These are phyloP conservation scores for Gryganskiella cystojenkinii DNA, from an alignment of 192 early-diverging fungal species.

Conservation along the genomic window DNA sequence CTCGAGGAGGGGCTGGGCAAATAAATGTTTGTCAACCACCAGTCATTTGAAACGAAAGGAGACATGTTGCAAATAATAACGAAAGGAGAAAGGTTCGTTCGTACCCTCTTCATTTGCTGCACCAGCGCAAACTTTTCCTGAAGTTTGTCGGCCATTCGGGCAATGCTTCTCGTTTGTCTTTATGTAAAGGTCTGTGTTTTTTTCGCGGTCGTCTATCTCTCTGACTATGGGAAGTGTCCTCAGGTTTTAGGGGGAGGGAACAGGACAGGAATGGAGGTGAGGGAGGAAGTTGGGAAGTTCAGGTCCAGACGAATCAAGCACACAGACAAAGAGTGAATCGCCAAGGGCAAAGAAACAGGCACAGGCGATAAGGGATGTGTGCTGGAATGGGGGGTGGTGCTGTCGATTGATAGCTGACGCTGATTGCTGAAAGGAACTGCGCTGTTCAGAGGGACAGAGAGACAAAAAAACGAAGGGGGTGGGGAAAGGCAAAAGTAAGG, in stretches of 20 bases:
- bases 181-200: no score
- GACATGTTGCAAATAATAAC: neutral
- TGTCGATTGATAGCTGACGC: no score
- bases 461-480: neutral
- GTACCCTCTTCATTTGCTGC: conserved; percentile 52
- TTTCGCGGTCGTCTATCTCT: neutral
- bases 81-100: neutral
- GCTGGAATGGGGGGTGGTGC: no score
- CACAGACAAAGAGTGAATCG: neutral
- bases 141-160: conserved; percentile 43
- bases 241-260: no score
- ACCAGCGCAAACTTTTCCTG: conserved; percentile 51
- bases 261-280: neutral
- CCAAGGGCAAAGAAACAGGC: neutral
- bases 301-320: neutral
- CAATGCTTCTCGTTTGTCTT: no score
- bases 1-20: neutral
- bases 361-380: no score
- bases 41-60: neutral
- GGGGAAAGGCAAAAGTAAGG: neutral
- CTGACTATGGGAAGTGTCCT: no score
- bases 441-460: neutral
- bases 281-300: neutral
- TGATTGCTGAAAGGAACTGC: no score
- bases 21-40: no score